Evolutionary conservation across 2,329 filamentous ascomycete species (phyloP), one percentile per base, ranked within the genome.

Genomic region (Alternaria brassicicola): DNA sequence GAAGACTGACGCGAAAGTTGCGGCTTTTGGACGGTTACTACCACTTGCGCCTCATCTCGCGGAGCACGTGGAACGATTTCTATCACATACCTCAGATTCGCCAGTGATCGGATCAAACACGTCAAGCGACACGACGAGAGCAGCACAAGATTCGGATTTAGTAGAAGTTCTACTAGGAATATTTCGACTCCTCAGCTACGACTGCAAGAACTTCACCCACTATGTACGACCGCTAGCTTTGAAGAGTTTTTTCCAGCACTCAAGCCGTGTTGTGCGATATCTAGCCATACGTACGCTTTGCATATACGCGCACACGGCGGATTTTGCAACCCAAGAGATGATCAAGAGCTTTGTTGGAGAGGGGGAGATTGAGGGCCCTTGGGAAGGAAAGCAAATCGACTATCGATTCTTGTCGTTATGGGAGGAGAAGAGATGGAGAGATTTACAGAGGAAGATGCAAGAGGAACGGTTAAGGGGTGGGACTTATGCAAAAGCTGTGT

Each of bases 271-370:
- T 15, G 85, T 96, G 49, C 87, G 90, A 77, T 97, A 93, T 76
- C 82, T 98, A 60, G 89, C 93, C 13, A 85, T 96, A 55, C 87
- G 92, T 63, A 86, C 93, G 58, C 90, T 97, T 64, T 93, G 89
- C 71, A 83, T 92, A 62, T 86, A 92, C 56, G 86, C 96, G 67
- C 87, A 88, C 69, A 90, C 90, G 28, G 89, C 95, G 4, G 95
- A 99, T 76, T 82, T 84, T 63, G 91, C 91, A 62, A 83, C 90
- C 46, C 89, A 96, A 71, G 81, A 85, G 47, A 88, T 96, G 75
- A 78, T 96, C 30, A 78, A 81, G 47, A 82, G 85, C 69, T 84
- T 93, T 75, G 80, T 94, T 54, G 87, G 86, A 45, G 80, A 84
- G 36, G 85, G 85, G 30, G 81, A 85, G 21, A 81, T 96, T 36